Base-by-base conservation (phyloP, 2,329 filamentous ascomycete genomes). In the Chaetomium olivaceum region DNA sequence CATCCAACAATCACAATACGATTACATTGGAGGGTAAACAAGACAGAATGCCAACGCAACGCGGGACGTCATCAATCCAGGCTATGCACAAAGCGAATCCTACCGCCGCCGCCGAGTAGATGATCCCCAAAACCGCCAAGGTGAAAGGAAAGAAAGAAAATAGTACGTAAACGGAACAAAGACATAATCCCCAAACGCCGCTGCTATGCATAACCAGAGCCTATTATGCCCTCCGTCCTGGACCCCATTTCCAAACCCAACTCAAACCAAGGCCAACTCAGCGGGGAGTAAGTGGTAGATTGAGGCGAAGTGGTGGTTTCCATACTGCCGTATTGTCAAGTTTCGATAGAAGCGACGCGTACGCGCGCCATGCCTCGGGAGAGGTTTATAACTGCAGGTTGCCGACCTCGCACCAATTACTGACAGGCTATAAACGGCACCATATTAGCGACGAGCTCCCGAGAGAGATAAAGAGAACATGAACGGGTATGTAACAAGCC, bases 401-500 rank as follows among this genome's bases (percentile, higher is more conserved):
- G 27, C 69, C 69, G 67, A 81, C 79, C 46, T 89, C 84, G 72
- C 89, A 91, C 89, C 89, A 91, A 71, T 87, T 81, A 69, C 84
- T 90, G 62, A 91, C 81, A 65, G 86, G 84, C 86, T 89, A 62
- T 3, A 56, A 8, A 55, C 12, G 8, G 46, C 8, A 39, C 23
- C 19, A 6, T 39, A 52, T 63, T 43, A 67, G 46, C 48, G 25
- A 27, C 36, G 12, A 31, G 3, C 27, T 8, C 19, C 19, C n/a
- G 23, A 14, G 27, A 11, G 16, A 48, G 27, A 19, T 16, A 48
- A 12, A 14, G 19, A 11, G 7, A 58, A 5, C n/a, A n/a, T n/a
- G n/a, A n/a, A 5, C 14, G 43, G 43, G n/a, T 19, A 2, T n/a
- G 43, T 11, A 23, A 67, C 77, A 71, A 77, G 39, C 3, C 39